phyloP scores from a whole-genome alignment of 306 rosid genomes.

The Malus domestica region ASM211411v1 NC_041793.1:11666501-11667000 shows the following conservation, averaged over 20 bases:
- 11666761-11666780: not conserved
- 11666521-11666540: conserved; percentile 7
- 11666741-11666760: not conserved
- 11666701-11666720: conserved; percentile 24
- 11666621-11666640: conserved; percentile 24
- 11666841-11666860: not conserved
- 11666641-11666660: conserved; percentile 31
- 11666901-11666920: not conserved
- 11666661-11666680: conserved; percentile 16
- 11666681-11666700: conserved; percentile 19
- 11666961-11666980: not conserved
- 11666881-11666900: not conserved
- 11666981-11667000: not conserved
- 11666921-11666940: not conserved
- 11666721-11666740: conserved; percentile 13
- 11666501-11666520: conserved; percentile 16
- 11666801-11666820: not conserved
- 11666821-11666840: not conserved
- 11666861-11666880: not conserved
- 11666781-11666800: not conserved
- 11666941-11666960: not conserved
- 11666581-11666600: not conserved
- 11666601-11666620: conserved; percentile 19
- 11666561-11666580: conserved; percentile 17
- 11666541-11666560: conserved; percentile 24